Evolutionary conservation across 306 rosid genomes (phyloP).

Genomic region (Carpinus viminea): DNA sequence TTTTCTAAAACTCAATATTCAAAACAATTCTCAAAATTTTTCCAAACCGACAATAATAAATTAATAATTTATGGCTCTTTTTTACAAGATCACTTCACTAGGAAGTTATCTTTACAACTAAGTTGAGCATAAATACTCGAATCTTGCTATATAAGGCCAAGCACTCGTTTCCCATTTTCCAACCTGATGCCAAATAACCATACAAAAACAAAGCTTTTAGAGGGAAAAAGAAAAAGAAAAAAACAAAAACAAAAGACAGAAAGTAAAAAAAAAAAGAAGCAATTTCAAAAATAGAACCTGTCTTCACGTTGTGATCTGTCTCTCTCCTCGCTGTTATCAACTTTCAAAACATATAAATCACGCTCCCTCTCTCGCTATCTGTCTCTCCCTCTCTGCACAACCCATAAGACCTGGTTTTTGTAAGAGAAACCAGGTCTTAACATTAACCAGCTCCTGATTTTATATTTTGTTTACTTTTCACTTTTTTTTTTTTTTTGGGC

Average conservation of each 20-base stretch:
- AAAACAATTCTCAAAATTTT: too few relatives aligned
- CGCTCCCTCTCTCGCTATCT: neutral
- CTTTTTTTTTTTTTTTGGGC: slow-evolving; percentile 2
- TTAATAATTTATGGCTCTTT: too few relatives aligned
- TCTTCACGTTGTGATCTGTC: slow-evolving; percentile 27
- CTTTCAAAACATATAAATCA: slow-evolving; percentile 8
- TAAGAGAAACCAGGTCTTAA: slow-evolving; percentile 43
- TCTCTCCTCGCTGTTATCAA: neutral
- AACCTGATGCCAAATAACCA: too few relatives aligned
- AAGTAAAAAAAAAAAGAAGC: neutral
- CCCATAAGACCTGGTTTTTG: slow-evolving; percentile 51
- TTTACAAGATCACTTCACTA: too few relatives aligned
- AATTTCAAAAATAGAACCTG: neutral
- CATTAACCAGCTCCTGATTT: slow-evolving; percentile 27
- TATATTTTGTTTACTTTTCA: too few relatives aligned
- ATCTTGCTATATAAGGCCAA: too few relatives aligned
- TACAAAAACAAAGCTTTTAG: neutral
- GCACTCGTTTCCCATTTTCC: too few relatives aligned
- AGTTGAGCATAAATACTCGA: too few relatives aligned
- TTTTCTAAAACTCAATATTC: too few relatives aligned
- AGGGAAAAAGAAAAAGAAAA: neutral
- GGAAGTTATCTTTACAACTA: too few relatives aligned
- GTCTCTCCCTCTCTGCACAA: slow-evolving; percentile 12
- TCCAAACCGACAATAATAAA: too few relatives aligned
- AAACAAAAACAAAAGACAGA: neutral